Evolutionary conservation across 768 basidiomycete species (phyloP), one percentile per base, ranked within the genome.

Genomic region (Mycena leptocephala): DNA sequence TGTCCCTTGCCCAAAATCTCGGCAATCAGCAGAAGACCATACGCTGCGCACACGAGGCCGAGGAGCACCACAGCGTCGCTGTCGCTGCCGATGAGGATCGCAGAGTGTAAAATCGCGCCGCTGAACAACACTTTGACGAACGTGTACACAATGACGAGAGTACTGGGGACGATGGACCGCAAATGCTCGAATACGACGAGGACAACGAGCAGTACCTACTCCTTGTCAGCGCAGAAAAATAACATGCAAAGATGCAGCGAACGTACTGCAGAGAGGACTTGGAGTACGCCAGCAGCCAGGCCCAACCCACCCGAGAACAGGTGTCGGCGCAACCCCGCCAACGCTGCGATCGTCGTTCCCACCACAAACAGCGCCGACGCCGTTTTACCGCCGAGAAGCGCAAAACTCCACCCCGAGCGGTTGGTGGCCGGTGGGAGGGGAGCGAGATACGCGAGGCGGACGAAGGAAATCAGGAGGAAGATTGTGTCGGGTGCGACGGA

Each of bases 1-100:
- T n/a, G 65, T n/a, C n/a, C n/a, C n/a, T n/a, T n/a, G n/a, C n/a
- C n/a, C 5, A 70, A 7, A 10, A 70, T 30, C 41, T 70, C 69
- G 14, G 28, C 39, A 4, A n/a, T 16, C 26, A n/a, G 46, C 22
- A 59, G 9, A 5, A 59, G 28, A 14, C 61, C 35, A 10, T 70
- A 70, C 6, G 69, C 30, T 18, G 46, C n/a, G n/a, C n/a, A 13
- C 10, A 48, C 41, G 8, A 61, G 30, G 3, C 16, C 43, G 1
- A 26, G 28, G 35, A 51, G 1, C 11, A 24, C 16, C 2, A 35
- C 35, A 55, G 55, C 32, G 10, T 2, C 14, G 0, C 10, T 11
- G 13, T 43, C 14, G 8, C 18, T 5, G 4, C 33, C 59, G 16
- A 43, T 48, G 20, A 48, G 24, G 6, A 33, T 35, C 20, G 69